Evolutionary conservation across 108 stramenopile species (phyloP), one percentile per base, ranked within the genome.

Genomic region (Cylindrotheca closterium): DNA sequence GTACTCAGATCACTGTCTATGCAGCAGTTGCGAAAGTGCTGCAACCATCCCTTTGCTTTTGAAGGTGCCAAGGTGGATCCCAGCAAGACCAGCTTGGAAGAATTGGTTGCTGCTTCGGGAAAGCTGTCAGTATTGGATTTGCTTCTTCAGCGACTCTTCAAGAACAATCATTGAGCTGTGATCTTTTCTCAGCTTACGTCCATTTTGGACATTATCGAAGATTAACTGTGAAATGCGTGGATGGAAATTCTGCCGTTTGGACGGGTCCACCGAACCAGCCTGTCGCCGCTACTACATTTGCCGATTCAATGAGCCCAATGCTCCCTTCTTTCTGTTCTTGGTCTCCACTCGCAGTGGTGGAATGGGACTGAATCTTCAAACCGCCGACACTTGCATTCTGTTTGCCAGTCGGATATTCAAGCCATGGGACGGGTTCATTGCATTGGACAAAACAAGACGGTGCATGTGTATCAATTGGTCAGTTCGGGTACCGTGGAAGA

Each of bases 331-430:
- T 68, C 51, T 91, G 45, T 98, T 96, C 63, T 77, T 98, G 31
- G 92, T 98, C 75, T 87, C 87, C n/a, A 98, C 97, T 26, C 79
- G 94, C 1, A 88, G 89, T 30, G 97, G 97, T 25, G 96, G 95
- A 2, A 79, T 98, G 64, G 97, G 97, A 24, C 73, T 98, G 70
- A 98, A 96, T 75, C 67, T 98, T 29, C 88, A 92, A 64, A 93
- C 97, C 22, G 96, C 97, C 3, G 95, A 98, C 76, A 94, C 92
- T 26, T 90, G 90, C 67, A 83, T 97, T 51, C 54, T 94, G 19
- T 92, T 79, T 64, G 87, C 85, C 42, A 78, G 76, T 78, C 82
- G 21, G 97, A 98, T 72, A 56, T 92, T 12, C 97, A 98, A 67
- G 96, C 95, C 26, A 87, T 88, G 91, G 96, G 91, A 19, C 84